A percentile compares a stretch with the other conserved stretches of the same genome.
These are phyloP conservation scores for Centella asiatica DNA, from an alignment of 129 eudicot species.

Conservation along the genomic window DNA sequence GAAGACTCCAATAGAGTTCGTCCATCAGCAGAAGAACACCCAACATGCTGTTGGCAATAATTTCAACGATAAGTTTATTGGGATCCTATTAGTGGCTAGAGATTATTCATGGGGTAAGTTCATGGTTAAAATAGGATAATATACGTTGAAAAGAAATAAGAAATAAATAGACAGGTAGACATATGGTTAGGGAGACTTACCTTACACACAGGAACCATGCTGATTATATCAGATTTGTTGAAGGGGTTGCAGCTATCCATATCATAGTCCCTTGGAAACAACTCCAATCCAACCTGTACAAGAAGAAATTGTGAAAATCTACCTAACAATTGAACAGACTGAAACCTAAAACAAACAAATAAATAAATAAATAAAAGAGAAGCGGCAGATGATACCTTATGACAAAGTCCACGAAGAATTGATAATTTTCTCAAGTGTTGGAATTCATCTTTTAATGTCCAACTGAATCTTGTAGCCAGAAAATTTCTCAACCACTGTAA, in stretches of 20 bases:
- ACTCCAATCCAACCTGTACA: slow-evolving; percentile 81
- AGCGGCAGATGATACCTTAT: slow-evolving; percentile 50
- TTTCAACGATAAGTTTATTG: neutral
- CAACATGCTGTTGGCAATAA: slow-evolving; percentile 56
- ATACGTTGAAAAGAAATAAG: neutral
- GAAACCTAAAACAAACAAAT: slow-evolving; percentile 10
- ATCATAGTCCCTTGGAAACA: slow-evolving; percentile 89
- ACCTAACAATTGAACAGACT: neutral
- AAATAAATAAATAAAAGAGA: no score
- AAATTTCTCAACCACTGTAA: slow-evolving; percentile 68
- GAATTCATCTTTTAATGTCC: slow-evolving; percentile 72
- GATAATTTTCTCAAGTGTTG: slow-evolving; percentile 74
- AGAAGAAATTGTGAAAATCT: slow-evolving; percentile 10
- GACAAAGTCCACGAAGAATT: slow-evolving; percentile 88
- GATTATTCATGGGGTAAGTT: neutral
- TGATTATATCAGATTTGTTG: slow-evolving; percentile 62
- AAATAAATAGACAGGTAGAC: neutral
- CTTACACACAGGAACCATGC: slow-evolving; percentile 95
- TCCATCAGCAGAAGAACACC: slow-evolving; percentile 97
- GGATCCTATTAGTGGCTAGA: neutral
- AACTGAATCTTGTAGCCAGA: slow-evolving; percentile 64
- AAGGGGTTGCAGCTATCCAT: slow-evolving; percentile 72
- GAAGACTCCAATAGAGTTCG: slow-evolving; percentile 82
- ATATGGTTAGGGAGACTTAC: slow-evolving; percentile 30
- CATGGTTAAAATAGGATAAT: no score